phyloP scores from a whole-genome alignment of 257 asterid genomes.

The Eustoma russellianum region DNA sequence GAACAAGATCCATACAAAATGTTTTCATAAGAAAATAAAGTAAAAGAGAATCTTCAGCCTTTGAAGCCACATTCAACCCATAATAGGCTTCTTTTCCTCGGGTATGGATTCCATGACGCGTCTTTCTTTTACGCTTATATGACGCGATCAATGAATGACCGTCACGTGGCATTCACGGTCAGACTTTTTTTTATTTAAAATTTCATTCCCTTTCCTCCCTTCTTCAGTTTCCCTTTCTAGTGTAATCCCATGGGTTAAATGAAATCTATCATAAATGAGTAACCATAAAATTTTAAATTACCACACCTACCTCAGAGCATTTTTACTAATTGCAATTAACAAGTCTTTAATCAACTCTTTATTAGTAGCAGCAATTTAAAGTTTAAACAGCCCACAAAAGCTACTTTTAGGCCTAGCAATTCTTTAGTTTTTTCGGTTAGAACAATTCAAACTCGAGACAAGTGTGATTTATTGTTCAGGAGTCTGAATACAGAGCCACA shows the following conservation, averaged over 20 bases:
- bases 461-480: no score
- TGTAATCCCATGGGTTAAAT: slow-evolving; percentile 11
- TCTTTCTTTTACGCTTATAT: no score
- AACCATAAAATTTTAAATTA: slow-evolving; percentile 9
- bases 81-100: not conserved
- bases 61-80: slow-evolving; percentile 24
- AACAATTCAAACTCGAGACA: slow-evolving; percentile 29
- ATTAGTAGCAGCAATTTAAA: not conserved
- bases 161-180: no score
- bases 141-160: no score
- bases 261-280: slow-evolving; percentile 4
- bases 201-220: no score
- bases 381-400: no score
- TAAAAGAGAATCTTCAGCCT: slow-evolving; percentile 5
- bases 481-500: not conserved
- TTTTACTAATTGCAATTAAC: not conserved
- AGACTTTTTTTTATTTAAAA: no score
- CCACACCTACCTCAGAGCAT: not conserved
- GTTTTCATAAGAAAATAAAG: slow-evolving; percentile 1
- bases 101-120: no score
- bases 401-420: not conserved
- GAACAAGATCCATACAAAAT: not conserved
- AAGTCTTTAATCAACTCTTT: not conserved
- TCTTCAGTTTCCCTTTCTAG: slow-evolving; percentile 44
- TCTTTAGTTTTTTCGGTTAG: slow-evolving; percentile 20